These are phyloP conservation scores for Laburnicola sp. DNA, from an alignment of 2,329 filamentous ascomycete species.

Conservation along the genomic window DNA sequence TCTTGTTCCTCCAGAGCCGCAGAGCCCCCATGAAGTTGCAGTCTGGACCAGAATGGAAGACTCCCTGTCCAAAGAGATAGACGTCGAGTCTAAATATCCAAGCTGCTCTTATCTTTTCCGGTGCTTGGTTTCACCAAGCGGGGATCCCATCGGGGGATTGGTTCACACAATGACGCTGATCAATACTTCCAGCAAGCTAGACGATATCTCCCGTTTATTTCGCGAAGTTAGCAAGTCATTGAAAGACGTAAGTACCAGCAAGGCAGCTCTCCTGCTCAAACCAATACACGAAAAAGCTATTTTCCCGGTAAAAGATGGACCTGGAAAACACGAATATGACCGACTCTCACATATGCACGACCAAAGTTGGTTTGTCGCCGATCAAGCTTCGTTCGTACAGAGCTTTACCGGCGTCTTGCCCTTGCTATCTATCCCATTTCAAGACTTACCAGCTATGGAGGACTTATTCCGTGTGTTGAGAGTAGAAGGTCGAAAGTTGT, in stretches of 20 bases:
- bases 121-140: not conserved
- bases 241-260: constrained; percentile 1
- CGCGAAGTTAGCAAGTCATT: not conserved
- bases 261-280: not conserved
- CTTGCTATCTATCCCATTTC: constrained; percentile 1
- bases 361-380: constrained; percentile 8
- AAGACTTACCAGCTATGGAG: not conserved
- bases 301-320: not conserved
- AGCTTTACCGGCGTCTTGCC: constrained; percentile 6
- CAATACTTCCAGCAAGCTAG: not conserved
- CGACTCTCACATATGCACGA: not conserved
- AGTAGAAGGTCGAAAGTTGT: not conserved
- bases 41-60: not conserved
- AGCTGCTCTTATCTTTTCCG: constrained; percentile 1
- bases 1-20: not conserved
- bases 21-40: not conserved
- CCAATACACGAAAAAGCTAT: not conserved
- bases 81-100: not conserved
- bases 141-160: constrained; percentile 1
- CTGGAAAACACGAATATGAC: not conserved
- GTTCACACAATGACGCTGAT: not conserved
- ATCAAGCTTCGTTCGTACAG: not conserved
- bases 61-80: not conserved
- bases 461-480: not conserved
- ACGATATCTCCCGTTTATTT: constrained; percentile 1